These are phyloP conservation scores for Pisolithus sp. DNA, from an alignment of 768 basidiomycete species.

Conservation along the genomic window DNA sequence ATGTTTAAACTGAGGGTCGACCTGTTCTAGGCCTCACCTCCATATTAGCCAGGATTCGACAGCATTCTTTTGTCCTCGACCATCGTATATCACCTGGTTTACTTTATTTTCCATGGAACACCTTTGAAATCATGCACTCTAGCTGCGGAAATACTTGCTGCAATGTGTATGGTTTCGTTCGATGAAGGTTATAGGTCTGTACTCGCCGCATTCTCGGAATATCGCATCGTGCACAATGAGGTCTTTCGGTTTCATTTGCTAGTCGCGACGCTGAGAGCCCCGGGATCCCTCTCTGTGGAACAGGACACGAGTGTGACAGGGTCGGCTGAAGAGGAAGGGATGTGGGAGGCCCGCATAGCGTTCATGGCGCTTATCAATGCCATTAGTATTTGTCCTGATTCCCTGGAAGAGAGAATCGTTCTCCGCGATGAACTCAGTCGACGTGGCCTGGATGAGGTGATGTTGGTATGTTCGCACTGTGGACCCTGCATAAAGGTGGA, in stretches of 20 bases:
- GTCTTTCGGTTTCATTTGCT: conserved; percentile 76
- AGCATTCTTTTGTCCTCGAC: conserved; percentile 57
- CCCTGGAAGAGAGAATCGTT: conserved; percentile 70
- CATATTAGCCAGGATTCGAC: conserved; percentile 61
- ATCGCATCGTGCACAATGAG: conserved; percentile 63
- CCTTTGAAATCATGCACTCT: conserved; percentile 65
- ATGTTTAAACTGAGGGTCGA: conserved; percentile 6
- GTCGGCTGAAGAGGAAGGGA: conserved; percentile 50
- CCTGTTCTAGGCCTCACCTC: background rate
- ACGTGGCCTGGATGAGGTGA: conserved; percentile 75
- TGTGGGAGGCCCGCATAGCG: conserved; percentile 78
- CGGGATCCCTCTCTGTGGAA: conserved; percentile 36
- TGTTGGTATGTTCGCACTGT: conserved; percentile 55
- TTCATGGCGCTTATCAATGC: conserved; percentile 78
- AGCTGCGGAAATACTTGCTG: conserved; percentile 74
- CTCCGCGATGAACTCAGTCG: conserved; percentile 79
- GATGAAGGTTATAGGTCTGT: conserved; percentile 69
- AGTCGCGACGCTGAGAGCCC: conserved; percentile 53
- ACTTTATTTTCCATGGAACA: conserved; percentile 53
- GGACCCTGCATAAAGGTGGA: background rate
- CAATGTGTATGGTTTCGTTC: conserved; percentile 69
- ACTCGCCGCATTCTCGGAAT: conserved; percentile 75
- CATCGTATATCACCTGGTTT: conserved; percentile 66
- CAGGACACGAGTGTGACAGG: conserved; percentile 27
- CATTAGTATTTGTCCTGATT: conserved; percentile 66